Base-by-base conservation (phyloP, 148 eudicot genomes). In the Vaccinium vitisidaea region DNA sequence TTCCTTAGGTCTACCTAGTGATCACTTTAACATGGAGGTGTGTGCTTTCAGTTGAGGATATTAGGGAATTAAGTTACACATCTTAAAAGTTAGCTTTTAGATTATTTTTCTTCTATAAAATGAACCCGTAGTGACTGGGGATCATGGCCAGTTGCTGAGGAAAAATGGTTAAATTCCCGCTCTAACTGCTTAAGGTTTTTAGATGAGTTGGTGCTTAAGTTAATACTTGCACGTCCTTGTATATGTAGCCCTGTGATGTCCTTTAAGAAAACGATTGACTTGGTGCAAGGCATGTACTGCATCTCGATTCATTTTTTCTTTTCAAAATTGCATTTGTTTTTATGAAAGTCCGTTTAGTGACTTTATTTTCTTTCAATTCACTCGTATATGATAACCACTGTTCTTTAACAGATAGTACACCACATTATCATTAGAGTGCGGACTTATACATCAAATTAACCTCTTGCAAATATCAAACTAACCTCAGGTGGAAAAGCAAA, bases 401-500 rank as follows among this genome's bases (percentile, higher is more conserved):
- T 16, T 70, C 43, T 53, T 77, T 69, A 50, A 48, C 25, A 50
- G 46, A 27, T 32, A 30, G 11, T 73, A 63, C 52, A 48, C 46
- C 25, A 6, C 27, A 13, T 79, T 36, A 27, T 30, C 16, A 79
- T 80, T 79, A 56, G 19, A 14, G 23, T 10, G 52, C 21, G 39
- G 76, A 50, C n/a, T 30, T 30, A 77, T 39, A 36, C 11, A 53
- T 39, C 43, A 48, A 43, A 25, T 39, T 61, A 74, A 80, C 56
- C 6, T 71, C 9, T 36, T 75, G 75, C 4, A 58, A 49, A 23
- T 32, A 30, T 16, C 63, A 54, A 80, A 71, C 54, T 30, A 30
- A 25, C 81, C 89, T 80, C 80, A 97, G 99, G 98, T 94, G 87
- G 99, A 94, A 88, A 97, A 93, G 86, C 95, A 95, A 85, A 97